Conservation (phyloP, 73 alveolate genomes). For the Paramecium biaurelia region DNA sequence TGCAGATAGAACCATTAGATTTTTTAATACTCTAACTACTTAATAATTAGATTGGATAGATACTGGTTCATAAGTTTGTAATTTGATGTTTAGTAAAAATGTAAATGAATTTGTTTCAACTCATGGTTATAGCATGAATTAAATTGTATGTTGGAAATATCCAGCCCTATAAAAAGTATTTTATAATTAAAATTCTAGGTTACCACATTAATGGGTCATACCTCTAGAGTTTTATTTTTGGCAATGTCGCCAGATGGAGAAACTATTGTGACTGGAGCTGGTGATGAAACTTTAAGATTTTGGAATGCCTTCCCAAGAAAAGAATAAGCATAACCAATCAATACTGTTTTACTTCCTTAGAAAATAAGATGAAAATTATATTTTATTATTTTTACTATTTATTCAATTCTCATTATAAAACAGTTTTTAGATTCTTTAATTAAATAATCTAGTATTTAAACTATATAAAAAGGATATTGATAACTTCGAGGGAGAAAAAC, state of each 20-base stretch:
- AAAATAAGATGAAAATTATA: background rate
- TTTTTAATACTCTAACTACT: slow-evolving; percentile 91
- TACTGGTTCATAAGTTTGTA: slow-evolving; percentile 94
- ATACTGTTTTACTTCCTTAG: background rate
- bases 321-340: slow-evolving; percentile 5
- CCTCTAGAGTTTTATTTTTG: slow-evolving; percentile 95
- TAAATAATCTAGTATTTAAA: no score
- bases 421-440: no score
- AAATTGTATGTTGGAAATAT: slow-evolving; percentile 94
- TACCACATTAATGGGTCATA: slow-evolving; percentile 97
- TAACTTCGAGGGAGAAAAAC: no score
- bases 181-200: background rate
- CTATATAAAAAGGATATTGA: background rate
- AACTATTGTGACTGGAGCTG: slow-evolving; percentile 98
- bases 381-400: background rate
- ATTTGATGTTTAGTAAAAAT: slow-evolving; percentile 87
- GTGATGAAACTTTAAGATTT: slow-evolving; percentile 99
- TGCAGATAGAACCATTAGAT: slow-evolving; percentile 94
- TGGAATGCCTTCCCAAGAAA: slow-evolving; percentile 79
- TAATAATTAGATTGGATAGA: slow-evolving; percentile 80
- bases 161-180: slow-evolving; percentile 81
- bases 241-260: slow-evolving; percentile 98
- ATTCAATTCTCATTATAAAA: background rate
- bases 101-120: slow-evolving; percentile 94
- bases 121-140: slow-evolving; percentile 93